phyloP scores from a whole-genome alignment of 2,329 filamentous ascomycete genomes.

The Scolecobasidium constrictum region DNA sequence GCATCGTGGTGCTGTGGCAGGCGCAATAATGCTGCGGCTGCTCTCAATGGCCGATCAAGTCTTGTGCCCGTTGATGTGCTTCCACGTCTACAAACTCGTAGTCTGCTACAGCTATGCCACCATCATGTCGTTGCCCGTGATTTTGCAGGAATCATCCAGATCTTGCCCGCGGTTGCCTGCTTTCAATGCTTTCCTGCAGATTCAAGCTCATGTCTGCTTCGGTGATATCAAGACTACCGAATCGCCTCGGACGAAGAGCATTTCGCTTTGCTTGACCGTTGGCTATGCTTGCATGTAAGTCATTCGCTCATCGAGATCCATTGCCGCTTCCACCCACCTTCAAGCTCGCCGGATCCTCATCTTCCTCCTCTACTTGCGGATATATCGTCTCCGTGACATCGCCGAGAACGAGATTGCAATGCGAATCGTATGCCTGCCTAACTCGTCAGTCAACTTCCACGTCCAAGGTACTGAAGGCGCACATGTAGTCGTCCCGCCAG shows the following conservation, averaged over 20 bases:
- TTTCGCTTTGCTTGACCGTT: slow-evolving; percentile 92
- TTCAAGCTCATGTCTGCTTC: slow-evolving; percentile 15
- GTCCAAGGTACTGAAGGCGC: slow-evolving; percentile 15
- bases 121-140: no score
- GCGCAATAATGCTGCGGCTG: no score
- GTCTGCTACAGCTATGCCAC: no score
- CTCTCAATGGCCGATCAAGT: no score
- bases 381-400: slow-evolving; percentile 98
- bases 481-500: slow-evolving; percentile 92
- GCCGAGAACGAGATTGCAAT: slow-evolving; percentile 92
- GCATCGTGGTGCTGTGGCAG: no score
- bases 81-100: no score
- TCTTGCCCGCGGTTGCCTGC: no score
- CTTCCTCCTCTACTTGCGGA: slow-evolving; percentile 77
- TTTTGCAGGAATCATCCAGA: no score
- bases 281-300: slow-evolving; percentile 45
- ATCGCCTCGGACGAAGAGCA: slow-evolving; percentile 93
- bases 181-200: no score
- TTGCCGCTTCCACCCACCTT: no score
- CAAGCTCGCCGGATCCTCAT: slow-evolving; percentile 55
- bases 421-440: slow-evolving; percentile 97
- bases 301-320: background rate
- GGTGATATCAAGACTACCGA: slow-evolving; percentile 40
- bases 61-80: no score
- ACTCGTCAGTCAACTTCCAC: background rate